Base-by-base conservation (phyloP, 352 stramenopile species). In the Pythium biforme region DNA sequence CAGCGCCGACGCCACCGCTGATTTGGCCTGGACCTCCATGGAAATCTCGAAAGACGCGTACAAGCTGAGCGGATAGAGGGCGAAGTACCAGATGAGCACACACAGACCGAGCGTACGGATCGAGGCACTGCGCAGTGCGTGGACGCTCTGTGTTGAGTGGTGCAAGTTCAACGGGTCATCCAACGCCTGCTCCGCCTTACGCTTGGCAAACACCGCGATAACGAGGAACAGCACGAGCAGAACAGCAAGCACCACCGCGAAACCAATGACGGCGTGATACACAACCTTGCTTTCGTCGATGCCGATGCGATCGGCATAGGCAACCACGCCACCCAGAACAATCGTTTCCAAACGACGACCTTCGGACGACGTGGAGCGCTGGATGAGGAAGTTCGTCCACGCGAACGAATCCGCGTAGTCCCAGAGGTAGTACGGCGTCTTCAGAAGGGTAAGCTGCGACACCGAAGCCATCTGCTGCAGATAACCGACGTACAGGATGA, bases 331-430 rank as follows among this genome's bases (percentile, higher is more conserved):
- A 26, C 69, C 79, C 5, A 89, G 66, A 53, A 87, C 75, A 33
- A 64, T 48, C 5, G 76, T 85, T 53, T 53, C 46, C 46, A 53
- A 34, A 53, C 46, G 46, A 53, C 46, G 46, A 53, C 46, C 43
- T 81, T 72, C 50, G 84, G 55, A 39, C 80, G 80, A 62, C 57
- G 25, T 45, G 41, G 19, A 25, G 55, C 46, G 41, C 55, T 62
- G 26, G 31, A 89, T 68, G 47, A 92, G 62, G 31, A 89, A 90
- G 59, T 83, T 88, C 45, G 72, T 77, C 81, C 83, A 92, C 9
- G 80, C 65, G 26, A 92, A 87, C 27, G 77, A 78, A 56, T 92
- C 83, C 34, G 79, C 82, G 64, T 80, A 90, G 52, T 86, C 76
- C 73, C 76, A 86, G 9, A 88, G 58, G 69, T 79, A 87, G 47